A percentile compares a stretch with the other conserved stretches of the same genome.
phyloP scores from a whole-genome alignment of 192 early-diverging fungal species.

The Spizellomyces punctatus region DNA sequence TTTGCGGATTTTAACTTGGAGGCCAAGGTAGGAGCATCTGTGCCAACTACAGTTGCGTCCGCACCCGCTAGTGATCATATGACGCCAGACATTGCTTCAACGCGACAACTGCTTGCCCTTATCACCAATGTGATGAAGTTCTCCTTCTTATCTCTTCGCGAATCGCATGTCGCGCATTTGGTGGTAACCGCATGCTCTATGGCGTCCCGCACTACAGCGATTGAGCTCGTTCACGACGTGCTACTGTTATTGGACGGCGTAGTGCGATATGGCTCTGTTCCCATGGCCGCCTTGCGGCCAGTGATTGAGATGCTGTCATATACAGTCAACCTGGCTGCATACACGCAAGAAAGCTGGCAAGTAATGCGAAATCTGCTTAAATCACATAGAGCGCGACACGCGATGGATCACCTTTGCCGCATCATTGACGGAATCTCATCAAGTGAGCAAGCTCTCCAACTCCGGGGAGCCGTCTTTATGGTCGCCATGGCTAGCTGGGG shows the following conservation, averaged over 20 bases:
- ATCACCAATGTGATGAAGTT: conserved; percentile 39
- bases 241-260: conserved; percentile 29
- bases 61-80: not conserved
- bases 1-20: not conserved
- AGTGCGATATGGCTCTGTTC: conserved; percentile 32
- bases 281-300: conserved; percentile 6
- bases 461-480: conserved; percentile 60
- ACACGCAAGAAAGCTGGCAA: conserved; percentile 41
- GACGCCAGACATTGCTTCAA: not conserved
- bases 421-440: conserved; percentile 33
- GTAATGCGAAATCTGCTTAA: conserved; percentile 66
- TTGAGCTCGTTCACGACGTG: conserved; percentile 11
- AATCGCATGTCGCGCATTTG: conserved; percentile 14
- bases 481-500: conserved; percentile 63
- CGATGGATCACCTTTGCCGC: conserved; percentile 58
- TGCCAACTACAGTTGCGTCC: not conserved
- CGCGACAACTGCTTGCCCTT: conserved; percentile 18
- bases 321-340: not conserved
- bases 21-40: no score
- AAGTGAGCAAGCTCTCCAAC: conserved; percentile 16
- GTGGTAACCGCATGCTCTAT: conserved; percentile 21
- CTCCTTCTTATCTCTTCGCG: conserved; percentile 29
- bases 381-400: conserved; percentile 63
- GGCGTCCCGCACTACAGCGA: not conserved
- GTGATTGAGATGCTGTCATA: conserved; percentile 13